These are phyloP conservation scores for Candida broadrunensis DNA, from an alignment of 805 yeast genomes.

Conservation along the genomic window DNA sequence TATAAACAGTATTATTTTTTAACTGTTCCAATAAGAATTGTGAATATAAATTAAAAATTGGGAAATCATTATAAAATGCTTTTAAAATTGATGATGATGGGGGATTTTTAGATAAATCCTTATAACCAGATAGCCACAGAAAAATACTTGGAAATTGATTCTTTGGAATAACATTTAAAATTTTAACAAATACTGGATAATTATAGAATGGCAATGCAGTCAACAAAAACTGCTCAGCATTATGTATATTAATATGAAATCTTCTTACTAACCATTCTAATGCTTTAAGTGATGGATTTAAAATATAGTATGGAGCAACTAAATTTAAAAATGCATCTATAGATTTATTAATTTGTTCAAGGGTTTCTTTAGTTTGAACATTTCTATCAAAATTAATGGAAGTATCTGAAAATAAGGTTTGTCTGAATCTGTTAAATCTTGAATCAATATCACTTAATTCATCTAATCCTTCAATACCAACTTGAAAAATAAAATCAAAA, in stretches of 20 bases:
- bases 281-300: slow-evolving; percentile 75
- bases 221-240: slow-evolving; percentile 68
- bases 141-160: slow-evolving; percentile 71
- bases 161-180: slow-evolving; percentile 67
- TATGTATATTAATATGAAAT: slow-evolving; percentile 78
- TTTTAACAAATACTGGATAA: slow-evolving; percentile 68
- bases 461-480: slow-evolving; percentile 71
- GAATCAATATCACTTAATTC: slow-evolving; percentile 70
- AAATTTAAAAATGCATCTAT: slow-evolving; percentile 71
- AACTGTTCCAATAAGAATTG: slow-evolving; percentile 51
- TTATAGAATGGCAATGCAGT: slow-evolving; percentile 79
- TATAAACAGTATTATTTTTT: slow-evolving; percentile 54
- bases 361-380: slow-evolving; percentile 75
- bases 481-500: slow-evolving; percentile 72
- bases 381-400: slow-evolving; percentile 77
- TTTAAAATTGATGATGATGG: slow-evolving; percentile 68
- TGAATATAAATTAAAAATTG: slow-evolving; percentile 64
- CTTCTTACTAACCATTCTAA: slow-evolving; percentile 95
- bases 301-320: slow-evolving; percentile 71
- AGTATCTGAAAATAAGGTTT: slow-evolving; percentile 78
- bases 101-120: slow-evolving; percentile 61
- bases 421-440: slow-evolving; percentile 68
- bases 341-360: slow-evolving; percentile 69
- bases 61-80: slow-evolving; percentile 63
- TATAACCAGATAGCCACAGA: slow-evolving; percentile 65